phyloP scores from a whole-genome alignment of 2,329 filamentous ascomycete genomes.

The Helotiales sp. region DNA sequence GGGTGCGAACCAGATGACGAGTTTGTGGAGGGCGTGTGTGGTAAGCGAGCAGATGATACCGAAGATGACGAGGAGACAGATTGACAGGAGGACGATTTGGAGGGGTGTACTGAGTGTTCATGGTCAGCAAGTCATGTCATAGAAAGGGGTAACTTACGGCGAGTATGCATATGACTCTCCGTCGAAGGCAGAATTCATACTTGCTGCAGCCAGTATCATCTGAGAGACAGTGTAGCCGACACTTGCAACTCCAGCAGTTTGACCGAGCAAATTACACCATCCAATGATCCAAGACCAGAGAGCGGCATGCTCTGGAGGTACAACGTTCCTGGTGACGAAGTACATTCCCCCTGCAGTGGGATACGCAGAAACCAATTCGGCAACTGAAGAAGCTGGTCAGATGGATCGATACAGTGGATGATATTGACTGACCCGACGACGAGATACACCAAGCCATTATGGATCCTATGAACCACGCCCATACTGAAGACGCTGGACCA shows the following conservation, averaged over 20 bases:
- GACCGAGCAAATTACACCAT: slow-evolving; percentile 70
- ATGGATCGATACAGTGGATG: not conserved
- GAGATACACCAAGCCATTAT: slow-evolving; percentile 68
- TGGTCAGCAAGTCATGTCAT: not conserved
- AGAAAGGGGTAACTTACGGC: slow-evolving; percentile 53
- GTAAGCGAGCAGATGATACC: slow-evolving; percentile 66
- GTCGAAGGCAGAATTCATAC: slow-evolving; percentile 62
- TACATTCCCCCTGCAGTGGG: slow-evolving; percentile 72
- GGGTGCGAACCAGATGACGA: slow-evolving; percentile 68
- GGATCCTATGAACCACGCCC: slow-evolving; percentile 69
- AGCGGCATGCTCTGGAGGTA: slow-evolving; percentile 63
- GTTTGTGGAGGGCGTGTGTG: slow-evolving; percentile 62
- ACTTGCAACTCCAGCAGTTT: slow-evolving; percentile 66
- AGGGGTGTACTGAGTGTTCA: slow-evolving; percentile 54
- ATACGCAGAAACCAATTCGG: slow-evolving; percentile 44
- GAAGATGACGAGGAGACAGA: slow-evolving; percentile 58
- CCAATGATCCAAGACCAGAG: slow-evolving; percentile 69
- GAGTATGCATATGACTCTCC: slow-evolving; percentile 56
- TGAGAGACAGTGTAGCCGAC: slow-evolving; percentile 67
- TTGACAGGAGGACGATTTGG: slow-evolving; percentile 62
- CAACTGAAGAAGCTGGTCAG: slow-evolving; percentile 14
- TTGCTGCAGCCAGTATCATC: slow-evolving; percentile 65
- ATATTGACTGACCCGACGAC: slow-evolving; percentile 52
- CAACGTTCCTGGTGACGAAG: slow-evolving; percentile 69
- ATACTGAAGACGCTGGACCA: slow-evolving; percentile 67